phyloP scores from a whole-genome alignment of 2,329 filamentous ascomycete species.

The Proliferodiscus dingleyae region DNA sequence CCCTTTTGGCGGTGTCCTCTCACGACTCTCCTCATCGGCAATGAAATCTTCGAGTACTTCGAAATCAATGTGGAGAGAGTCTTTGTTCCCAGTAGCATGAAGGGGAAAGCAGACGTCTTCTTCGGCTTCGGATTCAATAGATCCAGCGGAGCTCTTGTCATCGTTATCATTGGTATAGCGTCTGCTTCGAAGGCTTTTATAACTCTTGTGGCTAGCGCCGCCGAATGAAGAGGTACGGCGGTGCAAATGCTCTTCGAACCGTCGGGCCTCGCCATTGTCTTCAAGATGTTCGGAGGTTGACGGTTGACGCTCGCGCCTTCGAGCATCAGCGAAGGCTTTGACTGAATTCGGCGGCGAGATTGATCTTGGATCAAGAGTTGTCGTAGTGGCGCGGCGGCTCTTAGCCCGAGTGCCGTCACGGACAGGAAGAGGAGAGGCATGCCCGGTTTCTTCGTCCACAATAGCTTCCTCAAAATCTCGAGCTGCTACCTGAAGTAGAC shows the following conservation, averaged over 20 bases:
- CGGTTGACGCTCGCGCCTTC: conserved; percentile 71
- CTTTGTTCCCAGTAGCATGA: conserved; percentile 64
- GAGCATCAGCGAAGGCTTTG: conserved; percentile 90
- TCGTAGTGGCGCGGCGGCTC: conserved; percentile 50
- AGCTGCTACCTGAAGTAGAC: conserved; percentile 44
- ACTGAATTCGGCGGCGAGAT: conserved; percentile 92
- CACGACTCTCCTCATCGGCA: conserved; percentile 52
- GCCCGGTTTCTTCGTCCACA: conserved; percentile 64
- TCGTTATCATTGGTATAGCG: conserved; percentile 59
- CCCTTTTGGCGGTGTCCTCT: conserved; percentile 31
- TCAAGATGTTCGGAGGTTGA: conserved; percentile 69
- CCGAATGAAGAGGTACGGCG: conserved; percentile 61
- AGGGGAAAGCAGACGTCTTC: conserved; percentile 84
- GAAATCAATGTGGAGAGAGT: conserved; percentile 81
- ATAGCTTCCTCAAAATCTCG: conserved; percentile 87
- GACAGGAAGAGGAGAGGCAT: conserved; percentile 32
- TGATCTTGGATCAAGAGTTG: conserved; percentile 59
- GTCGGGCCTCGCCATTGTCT: conserved; percentile 83
- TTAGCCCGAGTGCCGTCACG: conserved; percentile 25
- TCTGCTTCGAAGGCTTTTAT: conserved; percentile 49
- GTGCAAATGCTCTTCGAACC: conserved; percentile 61
- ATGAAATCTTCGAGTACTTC: conserved; percentile 94
- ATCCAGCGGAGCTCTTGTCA: conserved; percentile 53
- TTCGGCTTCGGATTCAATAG: conserved; percentile 64
- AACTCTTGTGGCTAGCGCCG: conserved; percentile 58